A percentile compares a stretch with the other conserved stretches of the same genome.
Evolutionary conservation across 345 rosid species (phyloP).

Genomic region (Sonneratia alba): DNA sequence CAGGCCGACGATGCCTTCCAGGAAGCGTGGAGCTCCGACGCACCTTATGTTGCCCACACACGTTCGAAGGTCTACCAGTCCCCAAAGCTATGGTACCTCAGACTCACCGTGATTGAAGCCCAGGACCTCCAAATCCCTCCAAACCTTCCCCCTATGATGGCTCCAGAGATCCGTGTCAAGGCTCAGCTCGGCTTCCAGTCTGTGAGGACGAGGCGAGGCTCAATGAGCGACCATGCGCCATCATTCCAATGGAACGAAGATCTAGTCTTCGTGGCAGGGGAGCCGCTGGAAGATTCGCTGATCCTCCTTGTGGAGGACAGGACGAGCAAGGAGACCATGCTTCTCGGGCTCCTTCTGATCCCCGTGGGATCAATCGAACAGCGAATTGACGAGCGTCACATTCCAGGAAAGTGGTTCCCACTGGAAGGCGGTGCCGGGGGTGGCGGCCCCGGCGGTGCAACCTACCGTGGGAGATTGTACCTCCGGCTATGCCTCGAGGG

Average conservation of each 20-base stretch:
- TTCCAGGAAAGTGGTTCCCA: constrained; percentile 59
- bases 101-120: constrained; percentile 76
- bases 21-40: constrained; percentile 87
- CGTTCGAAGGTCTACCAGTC: constrained; percentile 94
- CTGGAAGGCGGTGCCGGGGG: constrained; percentile 33
- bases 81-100: constrained; percentile 88
- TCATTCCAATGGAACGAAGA: constrained; percentile 91
- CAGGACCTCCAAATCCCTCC: constrained; percentile 74
- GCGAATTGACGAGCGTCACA: constrained; percentile 65
- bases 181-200: constrained; percentile 82
- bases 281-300: constrained; percentile 78
- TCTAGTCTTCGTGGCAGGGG: constrained; percentile 74
- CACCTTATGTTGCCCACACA: constrained; percentile 76
- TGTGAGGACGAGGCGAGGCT: constrained; percentile 63
- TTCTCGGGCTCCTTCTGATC: constrained; percentile 47
- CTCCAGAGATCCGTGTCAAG: constrained; percentile 73
- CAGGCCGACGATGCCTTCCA: constrained; percentile 93
- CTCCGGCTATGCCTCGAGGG: constrained; percentile 84
- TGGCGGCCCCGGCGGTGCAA: constrained; percentile 10
- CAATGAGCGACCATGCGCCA: constrained; percentile 53
- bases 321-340: constrained; percentile 41
- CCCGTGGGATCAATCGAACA: constrained; percentile 73
- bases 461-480: constrained; percentile 61
- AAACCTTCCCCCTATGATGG: constrained; percentile 73
- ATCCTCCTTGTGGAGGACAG: constrained; percentile 67